These are phyloP conservation scores for Berberis vulgaris DNA, from an alignment of 164 flowering plant genomes.

Conservation along the genomic window DNA sequence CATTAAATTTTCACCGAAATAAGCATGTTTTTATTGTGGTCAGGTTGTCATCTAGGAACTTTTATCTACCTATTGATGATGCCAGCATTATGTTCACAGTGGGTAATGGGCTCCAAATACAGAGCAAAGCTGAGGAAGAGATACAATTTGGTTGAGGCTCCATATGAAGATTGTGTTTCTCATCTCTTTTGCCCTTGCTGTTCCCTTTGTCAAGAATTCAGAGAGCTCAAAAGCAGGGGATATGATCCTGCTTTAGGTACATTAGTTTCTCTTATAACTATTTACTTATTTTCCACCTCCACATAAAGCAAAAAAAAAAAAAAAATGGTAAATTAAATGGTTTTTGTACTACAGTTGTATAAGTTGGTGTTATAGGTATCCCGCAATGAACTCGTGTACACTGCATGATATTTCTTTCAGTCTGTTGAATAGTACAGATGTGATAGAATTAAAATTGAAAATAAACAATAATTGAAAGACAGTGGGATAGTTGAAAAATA, in stretches of 20 bases:
- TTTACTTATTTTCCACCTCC: not conserved
- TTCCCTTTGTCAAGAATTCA: constrained; percentile 39
- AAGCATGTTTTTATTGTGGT: not conserved
- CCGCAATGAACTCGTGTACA: no score
- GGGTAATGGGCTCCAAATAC: constrained; percentile 40
- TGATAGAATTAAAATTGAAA: no score
- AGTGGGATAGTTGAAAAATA: no score
- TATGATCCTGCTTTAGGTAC: constrained; percentile 19
- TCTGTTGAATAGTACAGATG: no score
- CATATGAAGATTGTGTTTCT: constrained; percentile 29
- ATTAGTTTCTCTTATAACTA: not conserved
- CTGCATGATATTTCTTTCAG: no score
- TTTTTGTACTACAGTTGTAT: no score
- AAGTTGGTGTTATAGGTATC: no score
- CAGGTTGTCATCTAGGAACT: constrained; percentile 39
- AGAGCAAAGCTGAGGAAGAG: constrained; percentile 34
- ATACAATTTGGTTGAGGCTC: constrained; percentile 44
- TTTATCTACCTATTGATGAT: constrained; percentile 31
- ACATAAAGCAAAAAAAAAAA: no score
- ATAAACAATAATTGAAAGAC: no score
- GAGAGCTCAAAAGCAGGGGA: constrained; percentile 21
- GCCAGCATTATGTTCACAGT: constrained; percentile 32
- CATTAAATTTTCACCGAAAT: not conserved
- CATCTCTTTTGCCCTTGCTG: constrained; percentile 42
- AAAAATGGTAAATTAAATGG: no score